Conservation (phyloP, 2,329 filamentous ascomycete species). For the Neonectria magnoliae region DNA sequence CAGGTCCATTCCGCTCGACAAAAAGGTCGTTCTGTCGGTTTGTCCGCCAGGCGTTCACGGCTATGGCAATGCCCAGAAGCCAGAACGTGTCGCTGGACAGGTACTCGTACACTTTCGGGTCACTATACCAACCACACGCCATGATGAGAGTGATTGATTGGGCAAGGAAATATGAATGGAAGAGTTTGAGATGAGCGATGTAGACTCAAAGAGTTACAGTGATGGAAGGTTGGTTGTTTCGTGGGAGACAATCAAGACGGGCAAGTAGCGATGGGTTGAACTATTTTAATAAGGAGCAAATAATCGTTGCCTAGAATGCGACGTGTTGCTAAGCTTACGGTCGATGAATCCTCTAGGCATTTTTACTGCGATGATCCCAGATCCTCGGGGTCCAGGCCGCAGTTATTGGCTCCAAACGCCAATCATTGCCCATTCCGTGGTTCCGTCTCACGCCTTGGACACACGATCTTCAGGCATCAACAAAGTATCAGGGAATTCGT, state of each 20-base stretch:
- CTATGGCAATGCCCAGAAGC: conserved; percentile 18
- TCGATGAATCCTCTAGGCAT: background rate
- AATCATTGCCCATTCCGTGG: background rate
- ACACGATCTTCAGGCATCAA: background rate
- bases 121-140: background rate
- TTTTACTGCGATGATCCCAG: background rate
- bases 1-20: background rate
- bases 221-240: background rate
- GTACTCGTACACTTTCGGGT: conserved; percentile 19
- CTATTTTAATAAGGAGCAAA: background rate
- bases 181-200: too few species aligned
- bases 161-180: background rate
- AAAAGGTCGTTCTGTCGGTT: conserved; percentile 12
- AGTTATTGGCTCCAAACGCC: background rate
- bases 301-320: background rate
- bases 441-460: background rate
- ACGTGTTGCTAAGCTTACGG: background rate
- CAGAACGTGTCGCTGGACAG: conserved; percentile 29
- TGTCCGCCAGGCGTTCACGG: conserved; percentile 26
- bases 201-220: background rate
- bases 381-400: background rate
- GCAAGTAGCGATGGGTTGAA: background rate
- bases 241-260: background rate
- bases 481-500: background rate
- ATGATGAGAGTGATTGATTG: background rate